A percentile compares a stretch with the other conserved stretches of the same genome.
These are phyloP conservation scores for Leptomonas seymouri DNA, from an alignment of 208 protist genomes.

Conservation along the genomic window DNA sequence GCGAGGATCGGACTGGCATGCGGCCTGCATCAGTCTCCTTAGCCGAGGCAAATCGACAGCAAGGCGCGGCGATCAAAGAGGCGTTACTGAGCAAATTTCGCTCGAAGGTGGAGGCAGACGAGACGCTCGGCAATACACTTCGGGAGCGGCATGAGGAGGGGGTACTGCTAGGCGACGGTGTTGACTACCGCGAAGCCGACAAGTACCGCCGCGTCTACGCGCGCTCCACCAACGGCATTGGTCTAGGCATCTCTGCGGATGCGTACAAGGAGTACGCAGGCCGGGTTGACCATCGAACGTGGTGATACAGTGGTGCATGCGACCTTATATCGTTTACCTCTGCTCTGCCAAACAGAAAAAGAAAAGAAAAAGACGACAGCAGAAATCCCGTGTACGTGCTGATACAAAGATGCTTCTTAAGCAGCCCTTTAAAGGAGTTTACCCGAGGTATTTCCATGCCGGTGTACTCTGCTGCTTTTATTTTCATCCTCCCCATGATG, in stretches of 20 bases:
- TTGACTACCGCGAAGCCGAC: slow-evolving; percentile 70
- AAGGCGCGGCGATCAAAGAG: slow-evolving; percentile 51
- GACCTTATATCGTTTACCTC: too few relatives aligned
- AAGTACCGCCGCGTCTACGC: slow-evolving; percentile 41
- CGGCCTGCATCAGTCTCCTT: slow-evolving; percentile 40
- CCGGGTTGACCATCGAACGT: slow-evolving; percentile 38
- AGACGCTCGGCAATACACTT: slow-evolving; percentile 32
- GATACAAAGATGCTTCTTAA: too few relatives aligned
- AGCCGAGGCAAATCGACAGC: slow-evolving; percentile 47
- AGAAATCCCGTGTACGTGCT: too few relatives aligned
- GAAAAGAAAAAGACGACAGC: too few relatives aligned
- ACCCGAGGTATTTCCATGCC: too few relatives aligned
- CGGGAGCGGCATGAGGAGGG: slow-evolving; percentile 35
- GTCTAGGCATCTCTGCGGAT: slow-evolving; percentile 73
- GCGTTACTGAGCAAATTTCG: slow-evolving; percentile 60
- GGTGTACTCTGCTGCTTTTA: too few relatives aligned
- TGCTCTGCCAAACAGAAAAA: too few relatives aligned
- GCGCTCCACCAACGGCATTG: slow-evolving; percentile 70
- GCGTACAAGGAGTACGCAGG: slow-evolving; percentile 69
- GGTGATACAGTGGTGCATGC: slow-evolving; percentile 3
- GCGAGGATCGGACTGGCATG: slow-evolving; percentile 51
- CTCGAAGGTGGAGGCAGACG: slow-evolving; percentile 44
- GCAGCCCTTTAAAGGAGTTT: too few relatives aligned
- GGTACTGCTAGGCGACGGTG: slow-evolving; percentile 47
- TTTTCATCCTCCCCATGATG: too few relatives aligned